phyloP scores from a whole-genome alignment of 2,329 filamentous ascomycete genomes.

The Myriosclerotinia scirpicola region DNA sequence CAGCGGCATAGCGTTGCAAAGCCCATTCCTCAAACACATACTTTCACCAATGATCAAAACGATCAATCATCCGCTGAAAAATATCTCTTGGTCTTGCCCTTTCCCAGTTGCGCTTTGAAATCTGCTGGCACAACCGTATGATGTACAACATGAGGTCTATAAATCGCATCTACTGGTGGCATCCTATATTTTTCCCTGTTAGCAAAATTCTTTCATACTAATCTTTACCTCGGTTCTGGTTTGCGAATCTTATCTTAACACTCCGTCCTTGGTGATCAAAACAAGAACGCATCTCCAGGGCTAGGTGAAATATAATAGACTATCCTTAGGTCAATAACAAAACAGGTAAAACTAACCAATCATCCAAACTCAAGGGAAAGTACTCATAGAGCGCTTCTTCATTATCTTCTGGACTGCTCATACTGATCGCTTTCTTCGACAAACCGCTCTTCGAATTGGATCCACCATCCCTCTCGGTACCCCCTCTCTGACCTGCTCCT shows the following conservation, averaged over 20 bases:
- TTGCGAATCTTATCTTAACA: background rate
- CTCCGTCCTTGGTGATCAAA: background rate
- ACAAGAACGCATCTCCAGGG: background rate
- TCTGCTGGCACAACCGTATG: constrained; percentile 73
- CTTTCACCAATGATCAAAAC: background rate
- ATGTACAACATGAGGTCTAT: constrained; percentile 89
- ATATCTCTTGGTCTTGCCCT: constrained; percentile 68
- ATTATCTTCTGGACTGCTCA: constrained; percentile 65
- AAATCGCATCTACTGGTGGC: constrained; percentile 85
- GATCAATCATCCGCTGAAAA: constrained; percentile 59
- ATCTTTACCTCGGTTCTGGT: no score
- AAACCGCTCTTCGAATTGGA: constrained; percentile 39
- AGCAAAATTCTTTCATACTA: background rate
- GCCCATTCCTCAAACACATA: background rate
- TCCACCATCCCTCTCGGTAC: constrained; percentile 35
- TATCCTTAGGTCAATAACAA: background rate
- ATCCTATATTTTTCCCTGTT: constrained; percentile 50
- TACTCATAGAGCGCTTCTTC: constrained; percentile 91
- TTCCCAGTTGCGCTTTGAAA: constrained; percentile 65
- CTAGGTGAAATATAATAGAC: background rate
- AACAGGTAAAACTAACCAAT: constrained; percentile 58
- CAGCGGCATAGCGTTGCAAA: background rate
- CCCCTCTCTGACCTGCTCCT: background rate
- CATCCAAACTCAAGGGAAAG: constrained; percentile 85
- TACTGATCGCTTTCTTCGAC: constrained; percentile 44